Base-by-base conservation (phyloP, 306 rosid species). In the Acacia confusa region DNA sequence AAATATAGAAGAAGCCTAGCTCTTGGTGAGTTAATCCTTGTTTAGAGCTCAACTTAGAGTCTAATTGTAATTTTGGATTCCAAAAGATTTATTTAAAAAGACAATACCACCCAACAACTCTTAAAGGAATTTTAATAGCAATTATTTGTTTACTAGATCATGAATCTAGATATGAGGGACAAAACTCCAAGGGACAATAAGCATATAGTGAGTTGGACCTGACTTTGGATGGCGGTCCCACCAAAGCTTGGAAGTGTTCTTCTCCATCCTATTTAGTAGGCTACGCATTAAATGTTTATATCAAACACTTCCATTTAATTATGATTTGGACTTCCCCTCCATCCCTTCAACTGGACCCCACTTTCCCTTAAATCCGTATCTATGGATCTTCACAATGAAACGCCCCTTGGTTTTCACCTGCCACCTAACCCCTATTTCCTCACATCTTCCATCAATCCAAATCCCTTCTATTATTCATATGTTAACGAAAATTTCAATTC, bases 281-380 rank as follows among this genome's bases (percentile, higher is more conserved):
- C 30, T 53, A 24, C 7, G 12, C 1, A 20, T 22, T 22, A 57
- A 63, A 57, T 11, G 40, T 14, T 67, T 75, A 75, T 69, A 72
- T 28, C 47, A 67, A 82, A 66, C 81, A 50, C 24, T 17, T 84
- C n/a, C 67, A 78, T 82, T 77, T 6, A 81, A 70, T 67, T 71
- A 52, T 16, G 82, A 82, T 50, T 66, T 32, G 68, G 88, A 82
- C 82, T 73, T 64, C 69, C n/a, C 50, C 32, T 64, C 0, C n/a
- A 55, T 67, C 25, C 43, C 30, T 64, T 8, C 24, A 53, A 6
- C 9, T 19, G 60, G 60, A 9, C 12, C 11, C 28, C 27, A 20
- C 27, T 24, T 58, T 11, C 65, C 4, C 15, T 10, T 16, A 24
- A 60, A 3, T 60, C 66, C 34, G 7, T 52, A 27, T 61, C 70